Conservation (phyloP, 202 grass and related monocot species). For the Schoenoplectus tabernaemontani region DNA sequence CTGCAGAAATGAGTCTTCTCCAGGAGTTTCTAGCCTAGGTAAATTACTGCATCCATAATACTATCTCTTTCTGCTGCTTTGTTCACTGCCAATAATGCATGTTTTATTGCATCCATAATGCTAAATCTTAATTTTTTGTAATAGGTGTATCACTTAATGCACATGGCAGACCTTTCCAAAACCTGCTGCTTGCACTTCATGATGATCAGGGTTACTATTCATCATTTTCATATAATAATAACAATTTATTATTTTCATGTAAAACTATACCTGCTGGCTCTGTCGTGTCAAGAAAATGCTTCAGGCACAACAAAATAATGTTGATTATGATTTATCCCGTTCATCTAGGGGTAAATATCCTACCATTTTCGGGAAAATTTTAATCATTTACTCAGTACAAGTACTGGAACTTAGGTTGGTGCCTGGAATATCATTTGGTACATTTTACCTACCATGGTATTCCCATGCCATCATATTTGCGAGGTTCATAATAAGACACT, state of each 20-base stretch:
- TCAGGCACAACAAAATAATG: not conserved
- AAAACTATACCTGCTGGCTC: not conserved
- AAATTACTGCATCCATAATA: not conserved
- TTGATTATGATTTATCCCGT: not conserved
- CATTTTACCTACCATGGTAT: not conserved
- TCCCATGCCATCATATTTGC: not conserved
- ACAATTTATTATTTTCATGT: not conserved
- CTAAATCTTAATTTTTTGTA: not conserved
- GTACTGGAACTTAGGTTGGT: not conserved
- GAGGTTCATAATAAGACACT: not conserved
- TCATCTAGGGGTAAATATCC: not conserved
- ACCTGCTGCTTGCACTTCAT: not conserved
- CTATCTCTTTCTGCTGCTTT: not conserved
- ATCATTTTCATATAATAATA: not conserved
- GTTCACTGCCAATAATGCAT: not conserved
- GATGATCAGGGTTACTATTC: not conserved
- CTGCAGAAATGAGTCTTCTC: not conserved
- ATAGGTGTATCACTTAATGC: not conserved
- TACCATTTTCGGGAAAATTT: not conserved
- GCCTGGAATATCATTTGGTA: not conserved
- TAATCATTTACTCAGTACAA: not conserved
- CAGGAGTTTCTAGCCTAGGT: not conserved
- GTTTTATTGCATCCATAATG: not conserved
- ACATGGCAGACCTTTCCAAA: not conserved
- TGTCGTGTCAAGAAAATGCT: not conserved